A percentile compares a stretch with the other conserved stretches of the same genome.
Conservation (phyloP, 177 flowering plant species). For the Tripterygium wilfordii region DNA sequence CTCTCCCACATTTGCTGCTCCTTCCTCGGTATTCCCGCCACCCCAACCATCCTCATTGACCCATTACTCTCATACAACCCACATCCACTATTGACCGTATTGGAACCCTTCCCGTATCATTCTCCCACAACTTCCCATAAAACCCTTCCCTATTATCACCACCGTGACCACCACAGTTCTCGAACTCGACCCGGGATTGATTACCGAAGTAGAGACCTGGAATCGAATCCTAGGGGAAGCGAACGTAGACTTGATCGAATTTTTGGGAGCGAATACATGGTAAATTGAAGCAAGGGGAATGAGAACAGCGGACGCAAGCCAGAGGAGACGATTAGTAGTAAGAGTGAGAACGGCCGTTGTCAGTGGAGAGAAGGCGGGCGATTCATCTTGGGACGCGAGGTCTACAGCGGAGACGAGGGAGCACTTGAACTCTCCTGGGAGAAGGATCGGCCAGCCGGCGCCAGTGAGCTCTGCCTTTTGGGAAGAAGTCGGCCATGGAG, state of each 20-base stretch:
- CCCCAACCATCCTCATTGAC: conserved; percentile 59
- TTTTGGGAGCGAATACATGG: conserved; percentile 60
- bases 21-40: conserved; percentile 87
- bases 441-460: conserved; percentile 75
- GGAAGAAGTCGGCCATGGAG: too few relatives aligned
- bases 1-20: conserved; percentile 99
- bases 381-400: conserved; percentile 49
- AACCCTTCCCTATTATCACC: conserved; percentile 54
- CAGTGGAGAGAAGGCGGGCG: conserved; percentile 36
- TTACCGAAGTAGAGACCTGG: conserved; percentile 62
- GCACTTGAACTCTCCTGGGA: conserved; percentile 58
- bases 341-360: conserved; percentile 66
- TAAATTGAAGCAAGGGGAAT: conserved; percentile 57
- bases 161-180: conserved; percentile 19
- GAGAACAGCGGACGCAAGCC: conserved; percentile 32
- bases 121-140: conserved; percentile 60
- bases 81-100: conserved; percentile 12
- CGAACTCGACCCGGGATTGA: too few relatives aligned
- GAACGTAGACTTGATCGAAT: conserved; percentile 73
- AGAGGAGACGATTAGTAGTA: conserved; percentile 74
- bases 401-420: conserved; percentile 62
- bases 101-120: conserved; percentile 50
- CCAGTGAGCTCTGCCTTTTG: too few relatives aligned
- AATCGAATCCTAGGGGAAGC: conserved; percentile 69
- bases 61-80: conserved; percentile 18